A percentile compares a stretch with the other conserved stretches of the same genome.
Evolutionary conservation across 257 asterid genomes (phyloP).

Genomic region (Solanum corneliomulleri): DNA sequence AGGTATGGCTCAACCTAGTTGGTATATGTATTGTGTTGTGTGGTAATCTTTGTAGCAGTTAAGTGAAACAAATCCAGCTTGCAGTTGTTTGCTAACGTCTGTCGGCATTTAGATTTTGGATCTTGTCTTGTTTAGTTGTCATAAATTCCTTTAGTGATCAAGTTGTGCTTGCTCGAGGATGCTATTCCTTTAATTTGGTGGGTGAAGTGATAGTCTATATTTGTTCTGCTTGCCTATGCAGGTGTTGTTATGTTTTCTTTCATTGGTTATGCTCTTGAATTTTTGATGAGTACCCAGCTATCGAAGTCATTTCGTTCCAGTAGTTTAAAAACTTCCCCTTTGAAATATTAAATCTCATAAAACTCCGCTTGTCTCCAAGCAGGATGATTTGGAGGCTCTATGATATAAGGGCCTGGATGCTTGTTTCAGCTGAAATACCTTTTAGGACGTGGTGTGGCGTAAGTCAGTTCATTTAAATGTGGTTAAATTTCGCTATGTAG

Average conservation of each 20-base stretch:
- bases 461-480: constrained; percentile 74
- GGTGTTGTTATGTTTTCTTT: not conserved
- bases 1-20: constrained; percentile 26
- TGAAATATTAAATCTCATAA: constrained; percentile 52
- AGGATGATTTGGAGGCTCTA: constrained; percentile 66
- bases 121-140: constrained; percentile 11
- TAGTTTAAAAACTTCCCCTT: constrained; percentile 31
- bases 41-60: not conserved
- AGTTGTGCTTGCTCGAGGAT: not conserved
- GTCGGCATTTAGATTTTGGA: constrained; percentile 9
- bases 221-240: not conserved
- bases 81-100: not conserved
- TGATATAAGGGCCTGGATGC: constrained; percentile 76
- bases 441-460: constrained; percentile 65
- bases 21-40: not conserved
- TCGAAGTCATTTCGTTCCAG: constrained; percentile 53
- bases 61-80: not conserved
- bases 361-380: constrained; percentile 79
- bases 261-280: constrained; percentile 38
- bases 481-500: constrained; percentile 28
- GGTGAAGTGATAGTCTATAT: constrained; percentile 17
- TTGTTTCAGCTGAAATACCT: constrained; percentile 80
- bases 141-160: constrained; percentile 19
- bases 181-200: constrained; percentile 14
- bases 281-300: constrained; percentile 24